Percentiles rank a stretch among this genome's conserved stretches.
These are phyloP conservation scores for Pythium rhizo-oryzae DNA, from an alignment of 352 stramenopile genomes.

Conservation along the genomic window DNA sequence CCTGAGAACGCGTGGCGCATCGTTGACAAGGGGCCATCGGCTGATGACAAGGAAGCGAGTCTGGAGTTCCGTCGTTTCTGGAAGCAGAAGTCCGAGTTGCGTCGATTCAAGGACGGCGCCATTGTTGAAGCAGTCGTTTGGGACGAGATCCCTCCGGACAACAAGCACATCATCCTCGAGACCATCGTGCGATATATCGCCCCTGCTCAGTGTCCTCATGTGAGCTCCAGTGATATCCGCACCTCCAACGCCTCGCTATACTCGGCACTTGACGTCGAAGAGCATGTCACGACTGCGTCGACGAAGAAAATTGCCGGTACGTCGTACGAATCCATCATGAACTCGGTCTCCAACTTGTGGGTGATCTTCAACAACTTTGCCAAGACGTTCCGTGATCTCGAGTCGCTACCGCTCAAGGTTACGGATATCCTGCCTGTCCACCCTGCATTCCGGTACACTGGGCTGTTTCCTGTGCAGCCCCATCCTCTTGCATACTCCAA, in stretches of 20 bases:
- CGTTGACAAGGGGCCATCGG: slow-evolving; percentile 88
- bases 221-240: slow-evolving; percentile 59
- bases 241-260: slow-evolving; percentile 80
- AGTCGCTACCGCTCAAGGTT: slow-evolving; percentile 87
- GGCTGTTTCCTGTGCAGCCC: slow-evolving; percentile 74
- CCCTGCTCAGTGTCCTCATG: slow-evolving; percentile 60
- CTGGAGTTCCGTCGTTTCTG: slow-evolving; percentile 87
- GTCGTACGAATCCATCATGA: slow-evolving; percentile 79
- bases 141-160: slow-evolving; percentile 73
- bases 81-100: slow-evolving; percentile 86
- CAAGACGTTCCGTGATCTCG: slow-evolving; percentile 72
- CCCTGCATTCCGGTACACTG: slow-evolving; percentile 85
- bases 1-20: slow-evolving; percentile 75
- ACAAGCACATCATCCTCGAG: slow-evolving; percentile 74
- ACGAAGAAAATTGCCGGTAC: slow-evolving; percentile 48
- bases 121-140: slow-evolving; percentile 91
- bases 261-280: slow-evolving; percentile 61
- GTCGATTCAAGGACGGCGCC: slow-evolving; percentile 89
- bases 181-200: slow-evolving; percentile 80
- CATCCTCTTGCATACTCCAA: slow-evolving; percentile 89
- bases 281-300: slow-evolving; percentile 33
- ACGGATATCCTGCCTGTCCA: slow-evolving; percentile 80
- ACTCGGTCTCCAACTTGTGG: slow-evolving; percentile 73
- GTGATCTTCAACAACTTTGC: slow-evolving; percentile 83
- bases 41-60: slow-evolving; percentile 77